phyloP scores from a whole-genome alignment of 2,329 filamentous ascomycete genomes.

The Apiospora koreana region DNA sequence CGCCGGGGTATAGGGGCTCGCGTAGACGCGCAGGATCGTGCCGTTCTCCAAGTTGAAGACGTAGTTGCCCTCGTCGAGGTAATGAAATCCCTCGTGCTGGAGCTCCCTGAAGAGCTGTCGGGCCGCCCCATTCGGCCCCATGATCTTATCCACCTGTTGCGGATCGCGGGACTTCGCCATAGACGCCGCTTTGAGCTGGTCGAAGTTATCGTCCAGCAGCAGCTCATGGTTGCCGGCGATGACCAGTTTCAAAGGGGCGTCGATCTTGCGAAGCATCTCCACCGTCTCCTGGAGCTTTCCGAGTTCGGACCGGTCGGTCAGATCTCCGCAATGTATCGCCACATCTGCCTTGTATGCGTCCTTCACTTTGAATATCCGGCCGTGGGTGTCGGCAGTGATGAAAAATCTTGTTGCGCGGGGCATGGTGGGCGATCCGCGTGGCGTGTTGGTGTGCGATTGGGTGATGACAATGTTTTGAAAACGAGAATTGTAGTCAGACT shows the following conservation, averaged over 20 bases:
- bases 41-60: conserved; percentile 51
- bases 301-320: conserved; percentile 44
- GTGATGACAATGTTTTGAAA: no score
- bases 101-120: conserved; percentile 40
- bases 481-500: no score
- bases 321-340: conserved; percentile 53
- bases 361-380: conserved; percentile 21
- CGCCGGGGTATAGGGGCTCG: conserved; percentile 54
- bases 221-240: conserved; percentile 60
- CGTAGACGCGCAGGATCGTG: conserved; percentile 49
- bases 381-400: conserved; percentile 49
- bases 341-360: conserved; percentile 41
- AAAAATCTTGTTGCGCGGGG: conserved; percentile 44
- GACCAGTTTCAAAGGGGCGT: conserved; percentile 52
- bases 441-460: no score
- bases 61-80: conserved; percentile 53
- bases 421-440: no score
- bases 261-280: conserved; percentile 40
- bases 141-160: conserved; percentile 30
- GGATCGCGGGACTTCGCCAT: background rate
- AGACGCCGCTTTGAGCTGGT: conserved; percentile 16
- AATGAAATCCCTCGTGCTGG: conserved; percentile 40
- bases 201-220: conserved; percentile 37
- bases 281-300: conserved; percentile 43
- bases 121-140: conserved; percentile 40